Evolutionary conservation across 371 early-diverging fungal genomes (phyloP).

Genomic region (Mucor indicus): DNA sequence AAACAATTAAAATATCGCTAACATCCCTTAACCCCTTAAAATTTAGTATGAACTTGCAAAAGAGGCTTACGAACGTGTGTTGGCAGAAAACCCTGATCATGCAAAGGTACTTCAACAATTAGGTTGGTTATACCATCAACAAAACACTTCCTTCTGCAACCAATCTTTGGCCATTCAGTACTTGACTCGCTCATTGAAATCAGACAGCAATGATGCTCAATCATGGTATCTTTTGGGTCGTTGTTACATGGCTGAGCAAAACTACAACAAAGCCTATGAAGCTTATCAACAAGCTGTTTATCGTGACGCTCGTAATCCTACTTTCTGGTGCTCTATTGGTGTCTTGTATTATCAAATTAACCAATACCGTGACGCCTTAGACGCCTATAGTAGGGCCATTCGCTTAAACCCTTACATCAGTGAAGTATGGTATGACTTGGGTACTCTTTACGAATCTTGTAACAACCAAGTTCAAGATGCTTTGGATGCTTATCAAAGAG

Average conservation of each 20-base stretch:
- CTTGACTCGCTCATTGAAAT: slow-evolving; percentile 76
- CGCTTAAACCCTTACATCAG: slow-evolving; percentile 86
- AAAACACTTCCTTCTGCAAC: slow-evolving; percentile 69
- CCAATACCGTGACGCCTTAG: slow-evolving; percentile 92
- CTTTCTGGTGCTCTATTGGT: slow-evolving; percentile 97
- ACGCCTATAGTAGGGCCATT: slow-evolving; percentile 93
- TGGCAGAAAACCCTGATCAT: slow-evolving; percentile 84
- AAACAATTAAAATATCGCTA: neutral
- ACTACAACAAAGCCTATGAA: slow-evolving; percentile 92
- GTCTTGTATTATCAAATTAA: slow-evolving; percentile 93
- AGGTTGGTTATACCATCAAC: slow-evolving; percentile 91
- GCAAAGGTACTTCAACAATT: slow-evolving; percentile 93
- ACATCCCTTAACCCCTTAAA: neutral
- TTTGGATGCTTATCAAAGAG: slow-evolving; percentile 91
- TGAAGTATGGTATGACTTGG: slow-evolving; percentile 95
- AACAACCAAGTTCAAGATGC: slow-evolving; percentile 95
- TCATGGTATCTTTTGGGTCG: slow-evolving; percentile 93
- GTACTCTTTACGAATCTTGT: slow-evolving; percentile 93
- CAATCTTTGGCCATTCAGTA: slow-evolving; percentile 79
- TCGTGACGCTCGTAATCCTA: slow-evolving; percentile 89
- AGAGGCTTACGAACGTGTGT: slow-evolving; percentile 89
- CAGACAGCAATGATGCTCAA: slow-evolving; percentile 84
- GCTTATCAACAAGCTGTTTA: slow-evolving; percentile 96
- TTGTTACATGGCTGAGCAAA: slow-evolving; percentile 92
- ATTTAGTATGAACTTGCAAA: slow-evolving; percentile 68